Percentiles rank a stretch among this genome's conserved stretches.
Evolutionary conservation across 75 land plant genomes (phyloP).

Genomic region (Picea sitchensis): DNA sequence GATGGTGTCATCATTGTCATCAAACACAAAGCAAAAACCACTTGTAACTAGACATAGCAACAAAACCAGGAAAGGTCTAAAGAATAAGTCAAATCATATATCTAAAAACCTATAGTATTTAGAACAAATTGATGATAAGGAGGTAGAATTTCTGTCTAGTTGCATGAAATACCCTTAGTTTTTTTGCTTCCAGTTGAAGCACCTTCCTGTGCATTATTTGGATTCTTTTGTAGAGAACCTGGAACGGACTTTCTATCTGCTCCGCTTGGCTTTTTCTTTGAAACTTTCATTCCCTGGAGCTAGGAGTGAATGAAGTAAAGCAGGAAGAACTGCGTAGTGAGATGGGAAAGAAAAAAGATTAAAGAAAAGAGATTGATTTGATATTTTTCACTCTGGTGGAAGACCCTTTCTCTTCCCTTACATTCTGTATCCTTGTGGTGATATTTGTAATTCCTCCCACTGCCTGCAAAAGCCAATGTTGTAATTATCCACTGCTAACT

Average conservation of each 20-base stretch:
- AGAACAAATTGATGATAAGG: not conserved
- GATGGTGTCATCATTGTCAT: not conserved
- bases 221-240: not conserved
- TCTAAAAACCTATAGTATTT: not conserved
- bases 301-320: not conserved
- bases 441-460: not conserved
- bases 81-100: not conserved
- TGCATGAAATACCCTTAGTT: not conserved
- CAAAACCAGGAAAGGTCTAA: not conserved
- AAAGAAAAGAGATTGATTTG: not conserved
- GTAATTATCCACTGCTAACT: too few relatives aligned
- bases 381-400: not conserved
- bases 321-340: not conserved
- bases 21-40: not conserved
- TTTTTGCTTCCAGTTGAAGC: conserved; percentile 2
- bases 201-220: not conserved
- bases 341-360: not conserved
- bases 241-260: not conserved
- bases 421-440: not conserved
- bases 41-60: not conserved
- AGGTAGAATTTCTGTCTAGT: not conserved
- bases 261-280: conserved; percentile 5
- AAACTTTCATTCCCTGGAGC: not conserved
- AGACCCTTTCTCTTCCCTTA: not conserved
- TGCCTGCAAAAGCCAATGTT: not conserved